Evolutionary conservation across 2,329 filamentous ascomycete species (phyloP), one percentile per base, ranked within the genome.

Genomic region (Macrophomina pseudophaseolina): DNA sequence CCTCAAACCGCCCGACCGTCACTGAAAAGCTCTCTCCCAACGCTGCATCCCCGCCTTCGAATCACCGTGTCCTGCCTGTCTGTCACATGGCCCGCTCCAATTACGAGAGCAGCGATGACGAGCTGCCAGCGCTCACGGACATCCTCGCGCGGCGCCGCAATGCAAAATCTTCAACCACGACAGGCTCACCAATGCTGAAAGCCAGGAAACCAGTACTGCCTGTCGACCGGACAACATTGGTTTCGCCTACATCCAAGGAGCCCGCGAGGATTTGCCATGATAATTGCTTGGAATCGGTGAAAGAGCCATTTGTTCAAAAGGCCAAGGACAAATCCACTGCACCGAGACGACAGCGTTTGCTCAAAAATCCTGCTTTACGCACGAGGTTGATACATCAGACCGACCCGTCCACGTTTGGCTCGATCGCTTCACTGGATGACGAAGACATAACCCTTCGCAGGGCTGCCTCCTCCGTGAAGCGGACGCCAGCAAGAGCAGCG

Each of bases 291-390:
- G 11, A 38, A 5, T 18, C 35, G n/a, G 4, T 44, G 5, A 44
- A 12, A 8, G 30, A 35, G 18, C 16, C 44, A 11, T 67, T 72
- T 16, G 67, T 72, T 16, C 71, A 71, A 2, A 75, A 74, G 52
- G 66, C 69, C 16, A 52, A 69, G 14, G 63, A 60, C 1, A 51
- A 54, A 3, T 67, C 72, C 2, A 73, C 71, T 44, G 73, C 75
- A 5, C 54, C 65, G 28, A 73, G 71, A 32, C 76, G 73, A 58
- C 76, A 78, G 67, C 73, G 76, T 6, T 67, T 75, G 9, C 68
- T 78, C n/a, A 70, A 75, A 28, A 72, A 75, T 8, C 71, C 78
- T 7, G 72, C 73, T 33, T 73, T 73, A 54, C 77, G 78, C 51
- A 75, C 77, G 4, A 64, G 44, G 28, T 32, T 62, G 11, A 32